Conservation (phyloP, 495 filamentous ascomycete genomes). For the Usnea hakonensis region DNA sequence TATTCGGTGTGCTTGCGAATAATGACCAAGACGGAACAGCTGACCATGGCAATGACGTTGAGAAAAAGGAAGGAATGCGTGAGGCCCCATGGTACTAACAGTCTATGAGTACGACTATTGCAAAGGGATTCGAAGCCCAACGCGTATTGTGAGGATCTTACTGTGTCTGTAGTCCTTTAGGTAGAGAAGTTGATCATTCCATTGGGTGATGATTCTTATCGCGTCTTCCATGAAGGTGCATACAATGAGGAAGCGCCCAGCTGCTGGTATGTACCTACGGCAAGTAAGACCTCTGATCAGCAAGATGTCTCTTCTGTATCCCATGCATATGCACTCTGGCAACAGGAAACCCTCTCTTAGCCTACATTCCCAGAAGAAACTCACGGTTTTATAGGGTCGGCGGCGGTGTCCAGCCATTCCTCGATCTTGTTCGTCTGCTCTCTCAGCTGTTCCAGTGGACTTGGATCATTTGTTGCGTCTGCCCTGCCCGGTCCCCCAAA, state of each 20-base stretch:
- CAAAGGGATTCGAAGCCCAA: conserved; percentile 2
- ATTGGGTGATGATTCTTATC: conserved; percentile 93
- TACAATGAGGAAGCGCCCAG: conserved; percentile 95
- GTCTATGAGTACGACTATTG: conserved; percentile 12
- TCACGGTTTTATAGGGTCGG: conserved; percentile 93
- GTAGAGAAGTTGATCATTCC: conserved; percentile 90
- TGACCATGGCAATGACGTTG: conserved; percentile 84
- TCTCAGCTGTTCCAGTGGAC: conserved; percentile 83
- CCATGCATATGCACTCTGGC: neutral
- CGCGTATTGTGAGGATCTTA: conserved; percentile 38
- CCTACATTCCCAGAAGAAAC: conserved; percentile 35
- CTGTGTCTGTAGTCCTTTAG: conserved; percentile 89
- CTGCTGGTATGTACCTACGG: conserved; percentile 79
- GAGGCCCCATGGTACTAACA: conserved; percentile 74
- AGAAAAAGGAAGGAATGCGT: conserved; percentile 88
- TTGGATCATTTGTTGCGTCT: conserved; percentile 63
- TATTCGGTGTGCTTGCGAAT: conserved; percentile 83
- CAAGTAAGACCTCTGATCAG: neutral
- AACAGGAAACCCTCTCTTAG: neutral
- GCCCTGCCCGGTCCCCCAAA: conserved; percentile 60
- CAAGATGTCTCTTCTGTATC: conserved; percentile 2
- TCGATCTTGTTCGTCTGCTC: conserved; percentile 98
- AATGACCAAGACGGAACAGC: conserved; percentile 80
- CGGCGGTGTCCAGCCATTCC: conserved; percentile 80
- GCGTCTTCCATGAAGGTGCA: conserved; percentile 98